A percentile compares a stretch with the other conserved stretches of the same genome.
phyloP scores from a whole-genome alignment of 2,329 filamentous ascomycete species.

The Botrytis tulipae region DNA sequence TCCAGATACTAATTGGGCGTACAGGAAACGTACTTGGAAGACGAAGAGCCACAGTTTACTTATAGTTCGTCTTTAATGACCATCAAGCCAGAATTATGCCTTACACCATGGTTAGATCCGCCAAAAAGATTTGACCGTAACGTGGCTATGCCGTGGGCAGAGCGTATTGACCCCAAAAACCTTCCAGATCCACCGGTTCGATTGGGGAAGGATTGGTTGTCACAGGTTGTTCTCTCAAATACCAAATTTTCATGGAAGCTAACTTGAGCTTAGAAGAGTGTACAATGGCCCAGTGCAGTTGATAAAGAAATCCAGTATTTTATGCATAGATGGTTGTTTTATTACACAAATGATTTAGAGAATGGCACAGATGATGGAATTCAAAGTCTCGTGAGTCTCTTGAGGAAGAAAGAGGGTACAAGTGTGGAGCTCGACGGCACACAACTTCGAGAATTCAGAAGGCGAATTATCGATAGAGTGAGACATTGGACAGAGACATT shows the following conservation, averaged over 20 bases:
- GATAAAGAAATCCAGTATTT: slow-evolving; percentile 19
- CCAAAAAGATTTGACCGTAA: slow-evolving; percentile 20
- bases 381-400: slow-evolving; percentile 4
- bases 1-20: not conserved
- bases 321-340: slow-evolving; percentile 18
- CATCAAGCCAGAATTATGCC: slow-evolving; percentile 15
- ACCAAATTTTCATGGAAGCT: not conserved
- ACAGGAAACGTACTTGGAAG: slow-evolving; percentile 12
- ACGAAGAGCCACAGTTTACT: slow-evolving; percentile 4
- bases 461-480: slow-evolving; percentile 17
- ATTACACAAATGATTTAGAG: slow-evolving; percentile 12
- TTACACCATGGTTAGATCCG: slow-evolving; percentile 17
- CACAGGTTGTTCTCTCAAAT: slow-evolving; percentile 12
- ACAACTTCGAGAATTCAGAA: slow-evolving; percentile 11
- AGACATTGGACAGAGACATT: slow-evolving; percentile 18
- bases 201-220: slow-evolving; percentile 16
- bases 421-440: not conserved
- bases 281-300: slow-evolving; percentile 11
- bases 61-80: slow-evolving; percentile 16
- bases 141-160: slow-evolving; percentile 11
- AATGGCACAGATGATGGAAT: slow-evolving; percentile 14
- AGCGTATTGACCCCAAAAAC: slow-evolving; percentile 11
- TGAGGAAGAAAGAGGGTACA: slow-evolving; percentile 2
- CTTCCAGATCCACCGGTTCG: slow-evolving; percentile 3
- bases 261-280: slow-evolving; percentile 8